phyloP scores from a whole-genome alignment of 2,329 filamentous ascomycete genomes.

The Biscogniauxia mediterranea region DNA sequence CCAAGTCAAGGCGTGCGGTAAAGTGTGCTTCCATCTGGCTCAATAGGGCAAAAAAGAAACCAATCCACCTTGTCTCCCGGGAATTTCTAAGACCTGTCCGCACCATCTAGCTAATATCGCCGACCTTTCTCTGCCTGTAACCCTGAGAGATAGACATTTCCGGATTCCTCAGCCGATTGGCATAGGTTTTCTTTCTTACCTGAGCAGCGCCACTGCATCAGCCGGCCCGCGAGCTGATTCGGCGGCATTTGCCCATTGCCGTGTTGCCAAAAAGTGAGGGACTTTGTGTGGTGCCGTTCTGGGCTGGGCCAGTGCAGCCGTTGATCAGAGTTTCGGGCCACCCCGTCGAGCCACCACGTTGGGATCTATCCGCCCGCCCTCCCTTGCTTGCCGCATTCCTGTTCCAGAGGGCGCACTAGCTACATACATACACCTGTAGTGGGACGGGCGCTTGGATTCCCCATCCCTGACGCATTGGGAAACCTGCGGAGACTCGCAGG shows the following conservation, averaged over 20 bases:
- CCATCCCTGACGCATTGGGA: constrained; percentile 27
- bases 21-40: not conserved
- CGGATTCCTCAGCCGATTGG: not conserved
- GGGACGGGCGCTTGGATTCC: constrained; percentile 23
- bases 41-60: not conserved
- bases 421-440: constrained; percentile 9
- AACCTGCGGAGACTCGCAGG: constrained; percentile 19
- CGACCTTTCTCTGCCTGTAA: not conserved
- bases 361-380: constrained; percentile 32
- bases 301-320: constrained; percentile 13
- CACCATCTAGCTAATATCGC: not conserved
- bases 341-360: constrained; percentile 33
- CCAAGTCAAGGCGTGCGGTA: not conserved
- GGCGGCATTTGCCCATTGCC: constrained; percentile 18
- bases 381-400: constrained; percentile 31
- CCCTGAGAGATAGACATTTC: not conserved
- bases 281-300: constrained; percentile 12
- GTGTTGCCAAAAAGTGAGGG: constrained; percentile 10
- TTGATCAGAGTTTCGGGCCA: constrained; percentile 34
- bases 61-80: not conserved
- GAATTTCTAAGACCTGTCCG: not conserved
- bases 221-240: constrained; percentile 13
- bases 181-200: constrained; percentile 2
- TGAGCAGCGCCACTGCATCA: constrained; percentile 17
- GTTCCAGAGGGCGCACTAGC: constrained; percentile 14